Base-by-base conservation (phyloP, 164 flowering plant genomes). In the Santalum album region DNA sequence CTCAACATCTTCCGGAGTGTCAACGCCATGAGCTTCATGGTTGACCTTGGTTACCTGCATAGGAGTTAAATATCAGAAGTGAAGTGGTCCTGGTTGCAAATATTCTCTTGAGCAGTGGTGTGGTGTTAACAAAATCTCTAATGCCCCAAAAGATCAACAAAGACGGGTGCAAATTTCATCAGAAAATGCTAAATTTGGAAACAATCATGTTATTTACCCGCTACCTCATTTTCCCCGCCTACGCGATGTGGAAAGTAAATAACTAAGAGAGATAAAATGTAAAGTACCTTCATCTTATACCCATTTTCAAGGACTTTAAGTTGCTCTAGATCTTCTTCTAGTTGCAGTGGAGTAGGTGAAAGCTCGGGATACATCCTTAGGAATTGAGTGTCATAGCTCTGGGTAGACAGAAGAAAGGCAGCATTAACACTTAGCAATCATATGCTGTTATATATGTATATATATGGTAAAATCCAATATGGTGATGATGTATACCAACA, bases 231-330 rank as follows among this genome's bases (percentile, higher is more conserved):
- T n/a, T n/a, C n/a, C n/a, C n/a, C n/a, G n/a, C n/a, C n/a, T n/a
- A n/a, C n/a, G n/a, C n/a, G n/a, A n/a, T n/a, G 9, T 3, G 9
- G 9, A 29, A 29, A 29, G 9, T 3, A 29, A 29, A 29, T 3
- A 29, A 29, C 34, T 6, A 36, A 36, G 12, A 36, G 15, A 36
- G 12, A 42, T 17, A 17, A 12, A 18, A 42, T 42, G 6, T 3
- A 49, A 5, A 11, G 6, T 70, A 88, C 99, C 97, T 89, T 89
- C 96, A 89, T 85, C 65, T 82, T 92, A 59, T 92, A 92, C 3
- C 99, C 99, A 79, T 92, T 85, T 67, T 92, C 99, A 60, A 92
- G 89, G 59, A 87, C 97, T 77, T 92, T 92, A 26, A 92, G 92
- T 60, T 92, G 99, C 64, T 92, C 97, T 27, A 92, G 71, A 69